Evolutionary conservation across 257 asterid genomes (phyloP), one percentile per base, ranked within the genome.

Genomic region (Scutellaria baicalensis): DNA sequence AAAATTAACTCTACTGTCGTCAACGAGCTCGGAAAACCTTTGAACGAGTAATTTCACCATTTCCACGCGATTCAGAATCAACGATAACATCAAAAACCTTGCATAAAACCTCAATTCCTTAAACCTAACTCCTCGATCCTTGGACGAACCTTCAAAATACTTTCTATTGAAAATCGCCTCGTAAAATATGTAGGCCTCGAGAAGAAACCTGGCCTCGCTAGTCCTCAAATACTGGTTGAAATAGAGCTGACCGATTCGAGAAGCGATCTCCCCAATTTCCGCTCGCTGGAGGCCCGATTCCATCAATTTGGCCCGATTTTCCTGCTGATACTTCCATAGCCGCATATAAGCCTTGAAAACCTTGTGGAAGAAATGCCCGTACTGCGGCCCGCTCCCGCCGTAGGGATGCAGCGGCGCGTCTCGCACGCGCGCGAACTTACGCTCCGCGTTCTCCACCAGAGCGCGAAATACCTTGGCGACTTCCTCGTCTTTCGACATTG

Each of bases 211-310:
- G 6, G 86, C 94, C 79, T 94, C 96, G 71, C 97, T 91, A 4
- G 95, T 94, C 78, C 99, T 83, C 90, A 91, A 65, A 71, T 94
- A 94, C 95, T 94, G 99, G 71, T 72, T 84, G 61, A 84, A 89
- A 18, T 91, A 94, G 64, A 94, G 87, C 80, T 94, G 99, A 6
- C 99, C 99, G 69, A 94, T 91, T 63, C 99, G 85, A 18, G 99
- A 94, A 21, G 99, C 97, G 88, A 94, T 94, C 89, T 94, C 99
- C 20, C 99, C 99, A 78, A 94, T 91, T 80, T 94, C 97, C 97
- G 95, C 91, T 0, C 99, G 83, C 79, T 86, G 95, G 16, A 94
- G 88, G 40, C 99, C 97, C 55, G 89, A 86, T 18, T 81, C 91
- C 44, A 72, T 77, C 60, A 94, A 82, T 75, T 77, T 83, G 18